Base-by-base conservation (phyloP, 75 land plant species). In the Azolla pinnata region DNA sequence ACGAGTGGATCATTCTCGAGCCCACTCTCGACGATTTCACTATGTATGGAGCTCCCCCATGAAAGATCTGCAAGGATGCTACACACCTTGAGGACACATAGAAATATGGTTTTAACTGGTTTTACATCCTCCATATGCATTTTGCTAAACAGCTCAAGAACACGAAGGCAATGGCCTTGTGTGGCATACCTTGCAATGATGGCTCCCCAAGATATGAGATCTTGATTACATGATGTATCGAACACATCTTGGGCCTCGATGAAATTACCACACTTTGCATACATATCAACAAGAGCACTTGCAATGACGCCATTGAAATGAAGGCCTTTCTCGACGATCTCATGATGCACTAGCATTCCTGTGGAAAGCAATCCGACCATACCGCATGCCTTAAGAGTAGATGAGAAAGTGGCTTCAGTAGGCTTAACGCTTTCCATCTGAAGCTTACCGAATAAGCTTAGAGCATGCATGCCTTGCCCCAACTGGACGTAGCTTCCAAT, bases 101-200 rank as follows among this genome's bases (percentile, higher is more conserved):
- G 33, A 31, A 28, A 57, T 7, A 23, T 31, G 1, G 26, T 18
- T 38, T 33, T 57, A 3, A 19, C 59, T 2, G 59, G 42, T 17
- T 31, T 32, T 14, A 57, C 17, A 4, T 38, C 59, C 34, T 57
- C 23, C 18, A 14, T 38, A 20, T 57, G 59, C 59, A 57, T 52
- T 52, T 52, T 21, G 4, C 24, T 14, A 26, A 38, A 44, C 4
- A 14, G 26, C 18, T 35, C 19, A 60, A 44, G 9, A 23, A 28
- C 45, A 19, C 26, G 44, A 20, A 52, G 29, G 29, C 24, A 25
- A 19, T 55, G 21, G 1, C 60, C 60, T 16, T 62, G 71, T 26
- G 32, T 67, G 27, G 76, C 68, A 72, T 58, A 67, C 12, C 62
- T 38, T 17, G 64, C 61, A 42, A 67, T 67, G 65, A 67, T 67